Percentiles rank a stretch among this genome's conserved stretches.
Evolutionary conservation across 148 eudicot genomes (phyloP).

Genomic region (Chenopodium formosanum): DNA sequence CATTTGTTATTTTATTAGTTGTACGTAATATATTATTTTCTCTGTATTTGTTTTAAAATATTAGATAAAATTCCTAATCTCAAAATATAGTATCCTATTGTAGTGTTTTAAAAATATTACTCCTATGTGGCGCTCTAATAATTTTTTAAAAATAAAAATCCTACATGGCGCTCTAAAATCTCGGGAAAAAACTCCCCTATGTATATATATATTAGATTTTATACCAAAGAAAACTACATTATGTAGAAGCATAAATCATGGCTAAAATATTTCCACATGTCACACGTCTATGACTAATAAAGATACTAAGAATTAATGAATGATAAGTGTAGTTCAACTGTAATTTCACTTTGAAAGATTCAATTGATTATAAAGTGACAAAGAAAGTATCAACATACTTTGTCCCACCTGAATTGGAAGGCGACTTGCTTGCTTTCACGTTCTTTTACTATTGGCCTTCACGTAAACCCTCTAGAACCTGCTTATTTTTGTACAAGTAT

Average conservation of each 20-base stretch:
- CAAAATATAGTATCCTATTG: too few species aligned
- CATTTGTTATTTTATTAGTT: too few species aligned
- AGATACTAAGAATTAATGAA: background rate
- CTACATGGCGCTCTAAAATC: too few species aligned
- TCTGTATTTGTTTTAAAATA: too few species aligned
- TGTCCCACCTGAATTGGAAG: slow-evolving; percentile 8
- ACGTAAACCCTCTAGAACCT: slow-evolving; percentile 4
- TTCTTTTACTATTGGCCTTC: background rate
- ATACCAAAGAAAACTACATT: background rate
- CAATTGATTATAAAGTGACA: background rate
- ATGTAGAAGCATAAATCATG: slow-evolving; percentile 1
- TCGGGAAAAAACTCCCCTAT: too few species aligned
- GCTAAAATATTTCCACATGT: background rate
- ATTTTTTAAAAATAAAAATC: too few species aligned
- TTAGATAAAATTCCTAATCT: too few species aligned
- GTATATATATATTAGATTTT: background rate
- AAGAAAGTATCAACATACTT: background rate
- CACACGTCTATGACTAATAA: background rate
- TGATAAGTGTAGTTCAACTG: slow-evolving; percentile 9
- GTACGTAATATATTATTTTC: too few species aligned
- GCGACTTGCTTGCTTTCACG: background rate
- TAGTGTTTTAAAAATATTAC: too few species aligned
- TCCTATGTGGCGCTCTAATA: too few species aligned
- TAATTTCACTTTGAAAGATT: background rate
- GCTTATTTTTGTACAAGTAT: too few species aligned